Evolutionary conservation across 139 green algal species (phyloP).

Genomic region (Chlorella ohadii): DNA sequence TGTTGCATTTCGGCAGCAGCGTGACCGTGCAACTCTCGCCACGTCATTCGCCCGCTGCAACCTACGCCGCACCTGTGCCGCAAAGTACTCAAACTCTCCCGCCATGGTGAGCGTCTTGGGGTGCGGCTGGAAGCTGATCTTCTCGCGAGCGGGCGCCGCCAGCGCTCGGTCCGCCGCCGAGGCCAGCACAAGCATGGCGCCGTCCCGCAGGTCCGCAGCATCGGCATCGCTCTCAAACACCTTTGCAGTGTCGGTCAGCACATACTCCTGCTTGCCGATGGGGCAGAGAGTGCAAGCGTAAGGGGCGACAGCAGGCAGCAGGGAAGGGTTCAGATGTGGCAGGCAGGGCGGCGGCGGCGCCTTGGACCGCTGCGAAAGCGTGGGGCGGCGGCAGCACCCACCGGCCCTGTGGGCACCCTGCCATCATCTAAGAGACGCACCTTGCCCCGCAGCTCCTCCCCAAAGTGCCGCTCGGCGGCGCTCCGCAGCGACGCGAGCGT

Average conservation of each 20-base stretch:
- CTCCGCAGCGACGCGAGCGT: constrained; percentile 1
- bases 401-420: too few relatives aligned
- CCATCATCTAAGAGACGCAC: not conserved
- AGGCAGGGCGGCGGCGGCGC: not conserved
- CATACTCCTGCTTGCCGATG: constrained; percentile 24
- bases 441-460: constrained; percentile 4
- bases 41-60: not conserved
- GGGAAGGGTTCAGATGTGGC: not conserved
- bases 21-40: too few relatives aligned
- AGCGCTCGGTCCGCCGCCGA: constrained; percentile 3
- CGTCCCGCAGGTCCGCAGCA: constrained; percentile 14
- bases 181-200: constrained; percentile 23
- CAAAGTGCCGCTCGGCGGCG: constrained; percentile 10
- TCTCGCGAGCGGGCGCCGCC: constrained; percentile 52
- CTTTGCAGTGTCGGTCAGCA: constrained; percentile 27
- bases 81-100: constrained; percentile 89
- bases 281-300: too few relatives aligned
- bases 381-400: not conserved
- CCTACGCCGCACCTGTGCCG: constrained; percentile 50
- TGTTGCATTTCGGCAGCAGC: not conserved
- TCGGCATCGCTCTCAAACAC: constrained; percentile 30
- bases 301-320: too few relatives aligned
- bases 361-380: not conserved
- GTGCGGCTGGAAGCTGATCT: constrained; percentile 80
- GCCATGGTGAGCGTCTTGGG: constrained; percentile 87